Evolutionary conservation across 345 rosid species (phyloP).

Genomic region (Eutrema yunnanense): DNA sequence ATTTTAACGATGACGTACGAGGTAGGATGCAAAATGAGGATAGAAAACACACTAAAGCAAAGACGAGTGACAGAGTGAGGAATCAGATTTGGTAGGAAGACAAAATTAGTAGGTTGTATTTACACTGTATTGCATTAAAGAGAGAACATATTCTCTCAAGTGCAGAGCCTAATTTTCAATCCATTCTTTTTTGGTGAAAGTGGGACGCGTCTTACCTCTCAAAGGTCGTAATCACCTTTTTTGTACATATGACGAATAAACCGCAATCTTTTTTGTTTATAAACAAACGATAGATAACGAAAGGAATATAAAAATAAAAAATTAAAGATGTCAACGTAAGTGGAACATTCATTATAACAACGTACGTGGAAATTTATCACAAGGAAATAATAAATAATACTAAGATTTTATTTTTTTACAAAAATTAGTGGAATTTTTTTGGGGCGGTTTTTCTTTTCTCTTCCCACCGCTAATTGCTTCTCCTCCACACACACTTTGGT

Average conservation of each 20-base stretch:
- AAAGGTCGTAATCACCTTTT: conserved; percentile 19
- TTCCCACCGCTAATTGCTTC: conserved; percentile 26
- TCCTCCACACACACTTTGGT: conserved; percentile 17
- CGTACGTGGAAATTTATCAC: conserved; percentile 18
- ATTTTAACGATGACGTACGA: conserved; percentile 3
- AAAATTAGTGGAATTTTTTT: conserved; percentile 5
- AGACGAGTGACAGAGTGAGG: too few relatives aligned
- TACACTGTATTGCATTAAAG: background rate
- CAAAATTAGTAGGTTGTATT: conserved; percentile 17
- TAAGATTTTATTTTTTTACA: background rate
- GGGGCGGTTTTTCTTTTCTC: conserved; percentile 5
- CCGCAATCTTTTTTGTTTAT: conserved; percentile 9
- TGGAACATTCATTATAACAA: conserved; percentile 9
- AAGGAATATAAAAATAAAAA: background rate
- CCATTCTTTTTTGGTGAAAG: background rate
- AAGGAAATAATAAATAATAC: background rate
- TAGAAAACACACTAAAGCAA: background rate
- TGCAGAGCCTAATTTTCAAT: background rate
- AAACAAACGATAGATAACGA: conserved; percentile 26
- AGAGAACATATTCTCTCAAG: conserved; percentile 21
- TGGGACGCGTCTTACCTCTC: conserved; percentile 28
- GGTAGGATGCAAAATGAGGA: conserved; percentile 11
- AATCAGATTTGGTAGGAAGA: conserved; percentile 26
- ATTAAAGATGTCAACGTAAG: conserved; percentile 21
- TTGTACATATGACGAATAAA: conserved; percentile 24